Percentiles rank a stretch among this genome's conserved stretches.
phyloP scores from a whole-genome alignment of 768 basidiomycete genomes.

The Lepiota venenata region DNA sequence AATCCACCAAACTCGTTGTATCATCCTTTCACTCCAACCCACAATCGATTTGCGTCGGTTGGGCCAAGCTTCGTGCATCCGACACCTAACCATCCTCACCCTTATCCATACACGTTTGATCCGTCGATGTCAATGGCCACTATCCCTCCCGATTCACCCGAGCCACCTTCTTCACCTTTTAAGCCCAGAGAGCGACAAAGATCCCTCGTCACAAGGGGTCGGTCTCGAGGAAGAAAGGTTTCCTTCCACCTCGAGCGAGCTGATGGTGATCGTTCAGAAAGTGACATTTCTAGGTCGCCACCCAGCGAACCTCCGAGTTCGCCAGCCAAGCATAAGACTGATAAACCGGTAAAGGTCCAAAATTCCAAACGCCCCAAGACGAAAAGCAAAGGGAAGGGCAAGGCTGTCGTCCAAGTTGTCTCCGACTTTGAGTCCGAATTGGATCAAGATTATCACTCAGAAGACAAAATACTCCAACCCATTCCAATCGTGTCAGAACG shows the following conservation, averaged over 20 bases:
- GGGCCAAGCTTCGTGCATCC: conserved; percentile 4
- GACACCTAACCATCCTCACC: conserved; percentile 18
- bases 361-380: conserved; percentile 1
- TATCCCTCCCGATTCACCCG: conserved; percentile 52
- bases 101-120: conserved; percentile 30
- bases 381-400: conserved; percentile 12
- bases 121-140: conserved; percentile 44
- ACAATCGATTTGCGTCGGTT: conserved; percentile 8
- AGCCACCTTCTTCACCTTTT: conserved; percentile 35
- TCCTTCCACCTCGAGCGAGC: conserved; percentile 46
- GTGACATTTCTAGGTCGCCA: conserved; percentile 10
- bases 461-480: neutral
- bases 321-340: neutral
- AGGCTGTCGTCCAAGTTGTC: neutral
- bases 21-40: conserved; percentile 4
- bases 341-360: neutral
- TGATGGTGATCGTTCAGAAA: conserved; percentile 15
- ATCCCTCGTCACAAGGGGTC: conserved; percentile 44
- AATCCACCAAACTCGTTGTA: conserved; percentile 19
- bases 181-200: conserved; percentile 26
- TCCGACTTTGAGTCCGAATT: conserved; percentile 1
- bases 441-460: neutral
- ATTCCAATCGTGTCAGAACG: neutral
- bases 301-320: conserved; percentile 2
- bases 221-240: conserved; percentile 51